Conservation (phyloP, 805 yeast genomes). For the Wickerhamomyces kurtzmanii region DNA sequence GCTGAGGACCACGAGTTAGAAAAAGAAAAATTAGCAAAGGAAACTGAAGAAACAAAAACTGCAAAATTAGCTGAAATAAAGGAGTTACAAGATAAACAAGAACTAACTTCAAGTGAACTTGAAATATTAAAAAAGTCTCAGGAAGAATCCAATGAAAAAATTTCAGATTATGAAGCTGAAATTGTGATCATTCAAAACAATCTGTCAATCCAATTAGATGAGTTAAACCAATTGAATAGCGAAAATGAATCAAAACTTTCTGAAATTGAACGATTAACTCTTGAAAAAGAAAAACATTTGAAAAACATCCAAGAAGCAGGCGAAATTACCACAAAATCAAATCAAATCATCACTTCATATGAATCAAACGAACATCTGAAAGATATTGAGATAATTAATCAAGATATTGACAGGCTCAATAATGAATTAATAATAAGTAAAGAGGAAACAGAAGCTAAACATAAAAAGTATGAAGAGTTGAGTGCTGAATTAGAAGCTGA, state of each 20-base stretch:
- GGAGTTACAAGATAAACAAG: constrained; percentile 11
- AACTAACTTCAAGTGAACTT: constrained; percentile 10
- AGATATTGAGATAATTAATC: constrained; percentile 11
- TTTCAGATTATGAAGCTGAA: constrained; percentile 8
- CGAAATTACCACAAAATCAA: constrained; percentile 4
- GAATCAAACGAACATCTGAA: constrained; percentile 6
- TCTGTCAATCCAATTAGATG: constrained; percentile 9
- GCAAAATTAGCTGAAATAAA: constrained; percentile 12
- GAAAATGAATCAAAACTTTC: constrained; percentile 6
- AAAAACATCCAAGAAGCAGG: constrained; percentile 7
- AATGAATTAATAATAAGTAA: constrained; percentile 7
- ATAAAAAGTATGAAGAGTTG: constrained; percentile 1
- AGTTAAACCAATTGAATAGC: constrained; percentile 9
- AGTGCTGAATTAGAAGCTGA: constrained; percentile 1
- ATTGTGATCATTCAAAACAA: constrained; percentile 8
- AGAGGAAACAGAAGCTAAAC: constrained; percentile 5
- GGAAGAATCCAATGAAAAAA: constrained; percentile 12
- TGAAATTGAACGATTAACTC: constrained; percentile 10
- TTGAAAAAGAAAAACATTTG: constrained; percentile 9
- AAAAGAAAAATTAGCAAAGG: constrained; percentile 10
- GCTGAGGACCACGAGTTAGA: constrained; percentile 14
- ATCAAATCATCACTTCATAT: constrained; percentile 5
- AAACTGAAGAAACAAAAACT: constrained; percentile 12
- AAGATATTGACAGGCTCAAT: constrained; percentile 7
- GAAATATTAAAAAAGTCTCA: constrained; percentile 14